Evolutionary conservation across 805 yeast genomes (phyloP).

Genomic region (Barnettozyma wickerhamii): DNA sequence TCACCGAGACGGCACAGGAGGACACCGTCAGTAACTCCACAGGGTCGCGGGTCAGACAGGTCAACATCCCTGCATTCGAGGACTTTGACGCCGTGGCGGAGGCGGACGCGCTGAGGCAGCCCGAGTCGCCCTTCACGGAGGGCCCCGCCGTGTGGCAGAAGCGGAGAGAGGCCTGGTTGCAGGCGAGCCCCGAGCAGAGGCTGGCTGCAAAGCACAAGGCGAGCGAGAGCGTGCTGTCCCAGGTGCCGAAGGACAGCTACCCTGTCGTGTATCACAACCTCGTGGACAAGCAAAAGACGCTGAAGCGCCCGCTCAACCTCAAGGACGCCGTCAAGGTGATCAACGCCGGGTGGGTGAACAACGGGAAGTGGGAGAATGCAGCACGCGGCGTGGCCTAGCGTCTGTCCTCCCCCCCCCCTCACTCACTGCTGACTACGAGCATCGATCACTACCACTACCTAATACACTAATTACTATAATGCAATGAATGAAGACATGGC

Average conservation of each 20-base stretch:
- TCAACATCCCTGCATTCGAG: constrained; percentile 19
- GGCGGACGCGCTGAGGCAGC: constrained; percentile 12
- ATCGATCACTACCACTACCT: neutral
- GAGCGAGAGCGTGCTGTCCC: constrained; percentile 21
- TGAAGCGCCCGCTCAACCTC: constrained; percentile 70
- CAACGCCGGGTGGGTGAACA: constrained; percentile 81
- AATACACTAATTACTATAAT: neutral
- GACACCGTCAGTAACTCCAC: constrained; percentile 1
- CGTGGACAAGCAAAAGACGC: constrained; percentile 62
- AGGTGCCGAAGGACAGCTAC: constrained; percentile 47
- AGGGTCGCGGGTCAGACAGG: neutral
- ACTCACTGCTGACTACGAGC: too few relatives aligned
- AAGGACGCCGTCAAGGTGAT: constrained; percentile 67
- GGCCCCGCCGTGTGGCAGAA: constrained; percentile 68
- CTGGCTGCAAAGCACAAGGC: constrained; percentile 15
- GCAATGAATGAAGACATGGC: neutral
- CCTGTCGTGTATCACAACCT: constrained; percentile 62
- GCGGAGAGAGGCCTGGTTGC: constrained; percentile 66
- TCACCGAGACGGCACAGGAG: constrained; percentile 3
- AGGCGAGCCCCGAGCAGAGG: constrained; percentile 28
- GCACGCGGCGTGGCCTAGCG: constrained; percentile 33
- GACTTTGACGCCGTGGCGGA: constrained; percentile 31
- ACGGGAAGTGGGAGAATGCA: constrained; percentile 66
- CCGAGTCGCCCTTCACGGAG: constrained; percentile 33
- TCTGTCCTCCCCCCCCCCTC: too few relatives aligned